Evolutionary conservation across 805 yeast species (phyloP).

Genomic region (Saccharomycopsis oosterbeekiorum): DNA sequence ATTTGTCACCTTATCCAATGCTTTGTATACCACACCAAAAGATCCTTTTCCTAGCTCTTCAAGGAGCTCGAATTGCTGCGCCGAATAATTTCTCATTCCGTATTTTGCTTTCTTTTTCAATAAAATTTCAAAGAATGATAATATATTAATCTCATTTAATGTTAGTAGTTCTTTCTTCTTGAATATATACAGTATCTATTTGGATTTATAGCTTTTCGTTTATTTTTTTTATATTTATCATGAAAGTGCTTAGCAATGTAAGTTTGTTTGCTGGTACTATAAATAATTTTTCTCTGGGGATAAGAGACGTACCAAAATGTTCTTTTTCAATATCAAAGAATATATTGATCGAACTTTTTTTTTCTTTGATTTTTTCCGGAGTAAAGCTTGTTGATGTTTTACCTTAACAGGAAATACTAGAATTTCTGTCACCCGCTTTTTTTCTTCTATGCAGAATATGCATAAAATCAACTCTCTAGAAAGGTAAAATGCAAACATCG

Average conservation of each 20-base stretch:
- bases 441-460: neutral
- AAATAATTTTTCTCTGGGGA: too few species aligned
- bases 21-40: constrained; percentile 68
- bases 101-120: neutral
- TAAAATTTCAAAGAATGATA: neutral
- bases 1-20: constrained; percentile 35
- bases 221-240: too few species aligned
- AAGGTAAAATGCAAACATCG: neutral
- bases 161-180: neutral
- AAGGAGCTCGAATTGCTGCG: constrained; percentile 37
- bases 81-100: constrained; percentile 23
- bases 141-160: neutral
- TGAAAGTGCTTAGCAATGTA: too few species aligned
- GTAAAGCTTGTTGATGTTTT: neutral
- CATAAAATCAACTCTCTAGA: neutral
- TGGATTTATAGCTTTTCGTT: too few species aligned
- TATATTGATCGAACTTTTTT: neutral
- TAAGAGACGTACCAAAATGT: neutral
- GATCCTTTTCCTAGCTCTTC: constrained; percentile 68
- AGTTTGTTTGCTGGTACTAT: too few species aligned
- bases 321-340: neutral
- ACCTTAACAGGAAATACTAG: neutral
- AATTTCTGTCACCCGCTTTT: neutral
- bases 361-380: neutral
- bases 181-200: too few species aligned